These are phyloP conservation scores for Paspalum vaginatum DNA, from an alignment of 176 grass and related monocot genomes.

Conservation along the genomic window DNA sequence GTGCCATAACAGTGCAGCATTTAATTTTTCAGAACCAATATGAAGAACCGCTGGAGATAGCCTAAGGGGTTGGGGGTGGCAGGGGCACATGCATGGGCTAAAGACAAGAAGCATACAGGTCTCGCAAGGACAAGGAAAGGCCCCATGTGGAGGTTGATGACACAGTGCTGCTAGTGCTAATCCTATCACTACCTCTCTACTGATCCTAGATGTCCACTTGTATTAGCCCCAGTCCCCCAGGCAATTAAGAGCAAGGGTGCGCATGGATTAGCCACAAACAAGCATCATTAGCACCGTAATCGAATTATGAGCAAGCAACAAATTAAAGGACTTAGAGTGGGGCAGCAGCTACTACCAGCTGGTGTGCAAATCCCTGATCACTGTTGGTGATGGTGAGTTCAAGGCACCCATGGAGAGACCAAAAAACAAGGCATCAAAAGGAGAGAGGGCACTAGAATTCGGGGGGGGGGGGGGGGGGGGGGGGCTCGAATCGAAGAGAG, in stretches of 20 bases:
- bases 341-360: not conserved
- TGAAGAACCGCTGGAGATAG: too few relatives aligned
- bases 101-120: slow-evolving; percentile 50
- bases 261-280: slow-evolving; percentile 35
- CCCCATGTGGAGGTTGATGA: slow-evolving; percentile 33
- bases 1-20: too few relatives aligned
- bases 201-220: slow-evolving; percentile 38
- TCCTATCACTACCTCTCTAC: not conserved
- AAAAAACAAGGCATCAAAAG: slow-evolving; percentile 46
- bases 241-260: slow-evolving; percentile 31
- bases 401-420: slow-evolving; percentile 23
- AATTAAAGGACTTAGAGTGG: slow-evolving; percentile 26
- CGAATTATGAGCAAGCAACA: slow-evolving; percentile 29
- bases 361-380: not conserved
- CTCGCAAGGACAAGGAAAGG: slow-evolving; percentile 34
- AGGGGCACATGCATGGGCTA: slow-evolving; percentile 54
- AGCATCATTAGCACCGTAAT: slow-evolving; percentile 36
- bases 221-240: not conserved
- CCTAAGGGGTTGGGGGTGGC: slow-evolving; percentile 28
- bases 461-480: slow-evolving; percentile 7
- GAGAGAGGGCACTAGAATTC: slow-evolving; percentile 26
- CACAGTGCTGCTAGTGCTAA: slow-evolving; percentile 39
- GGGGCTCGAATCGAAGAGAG: not conserved
- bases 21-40: too few relatives aligned
- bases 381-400: slow-evolving; percentile 10